phyloP scores from a whole-genome alignment of 441 rosid genomes.

The Brassica balearica region DNA sequence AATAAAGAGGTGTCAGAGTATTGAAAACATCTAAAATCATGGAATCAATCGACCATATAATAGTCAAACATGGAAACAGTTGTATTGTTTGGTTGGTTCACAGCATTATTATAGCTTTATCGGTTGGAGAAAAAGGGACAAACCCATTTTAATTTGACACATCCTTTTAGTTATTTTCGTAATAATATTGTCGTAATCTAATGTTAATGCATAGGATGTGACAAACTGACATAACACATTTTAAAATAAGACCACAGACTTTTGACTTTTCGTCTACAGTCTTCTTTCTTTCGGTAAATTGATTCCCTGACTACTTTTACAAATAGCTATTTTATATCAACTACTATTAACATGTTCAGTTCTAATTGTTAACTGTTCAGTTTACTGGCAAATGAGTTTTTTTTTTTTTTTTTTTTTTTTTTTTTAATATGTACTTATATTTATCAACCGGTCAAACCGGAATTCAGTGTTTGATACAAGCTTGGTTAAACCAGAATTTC shows the following conservation, averaged over 20 bases:
- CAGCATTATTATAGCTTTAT: conserved; percentile 28
- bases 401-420: too few relatives aligned
- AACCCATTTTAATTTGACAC: conserved; percentile 20
- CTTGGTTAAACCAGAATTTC: not conserved
- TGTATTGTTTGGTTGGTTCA: conserved; percentile 30
- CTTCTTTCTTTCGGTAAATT: not conserved
- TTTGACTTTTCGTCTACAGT: conserved; percentile 9
- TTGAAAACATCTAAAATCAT: not conserved
- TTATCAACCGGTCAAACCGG: too few relatives aligned
- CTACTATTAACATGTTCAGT: not conserved
- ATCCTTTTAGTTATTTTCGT: not conserved
- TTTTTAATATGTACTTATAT: too few relatives aligned
- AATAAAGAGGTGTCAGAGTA: conserved; percentile 13
- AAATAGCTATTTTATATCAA: not conserved
- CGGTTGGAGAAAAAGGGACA: conserved; percentile 36
- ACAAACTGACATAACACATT: conserved; percentile 7
- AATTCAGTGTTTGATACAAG: not conserved
- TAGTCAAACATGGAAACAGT: conserved; percentile 35
- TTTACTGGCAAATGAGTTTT: too few relatives aligned
- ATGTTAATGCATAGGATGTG: conserved; percentile 12
- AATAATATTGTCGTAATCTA: conserved; percentile 30
- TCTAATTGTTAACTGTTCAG: not conserved
- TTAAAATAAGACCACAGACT: conserved; percentile 5
- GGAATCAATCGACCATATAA: conserved; percentile 7
- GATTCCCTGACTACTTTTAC: conserved; percentile 5